A percentile compares a stretch with the other conserved stretches of the same genome.
Evolutionary conservation across 441 rosid genomes (phyloP).

Genomic region (Adansonia madagascariensis): DNA sequence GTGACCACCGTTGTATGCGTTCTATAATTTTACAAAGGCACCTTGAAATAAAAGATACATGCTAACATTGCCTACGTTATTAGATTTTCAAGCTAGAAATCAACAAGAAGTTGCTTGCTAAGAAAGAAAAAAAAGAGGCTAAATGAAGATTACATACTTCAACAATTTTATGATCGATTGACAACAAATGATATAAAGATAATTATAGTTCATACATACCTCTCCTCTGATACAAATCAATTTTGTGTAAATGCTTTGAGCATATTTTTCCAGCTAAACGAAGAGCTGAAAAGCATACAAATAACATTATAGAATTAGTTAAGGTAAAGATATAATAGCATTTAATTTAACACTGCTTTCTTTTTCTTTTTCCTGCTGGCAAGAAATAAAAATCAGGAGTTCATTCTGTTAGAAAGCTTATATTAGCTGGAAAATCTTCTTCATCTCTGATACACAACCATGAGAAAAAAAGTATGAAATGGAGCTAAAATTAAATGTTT

Average conservation of each 20-base stretch:
- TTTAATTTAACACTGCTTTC: neutral
- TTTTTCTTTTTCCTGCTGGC: neutral
- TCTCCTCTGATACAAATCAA: neutral
- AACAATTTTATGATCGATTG: neutral
- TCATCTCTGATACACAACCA: neutral
- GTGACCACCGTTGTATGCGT: neutral
- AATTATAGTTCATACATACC: neutral
- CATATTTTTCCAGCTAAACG: neutral
- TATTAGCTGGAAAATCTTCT: neutral
- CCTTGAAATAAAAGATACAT: neutral
- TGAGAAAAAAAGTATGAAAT: neutral
- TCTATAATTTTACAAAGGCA: neutral
- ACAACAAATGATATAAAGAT: neutral
- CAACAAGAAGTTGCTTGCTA: neutral
- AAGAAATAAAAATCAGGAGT: neutral
- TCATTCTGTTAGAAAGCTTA: neutral
- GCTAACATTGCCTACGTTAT: neutral
- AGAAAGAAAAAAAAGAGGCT: neutral
- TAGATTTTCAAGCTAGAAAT: neutral
- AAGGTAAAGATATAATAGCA: neutral
- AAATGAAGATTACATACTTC: neutral
- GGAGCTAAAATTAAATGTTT: neutral
- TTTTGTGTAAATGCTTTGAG: neutral
- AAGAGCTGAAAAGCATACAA: constrained; percentile 16
- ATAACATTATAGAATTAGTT: constrained; percentile 5